Evolutionary conservation across 2,329 filamentous ascomycete species (phyloP).

Genomic region (Dactylellina parvicollis): DNA sequence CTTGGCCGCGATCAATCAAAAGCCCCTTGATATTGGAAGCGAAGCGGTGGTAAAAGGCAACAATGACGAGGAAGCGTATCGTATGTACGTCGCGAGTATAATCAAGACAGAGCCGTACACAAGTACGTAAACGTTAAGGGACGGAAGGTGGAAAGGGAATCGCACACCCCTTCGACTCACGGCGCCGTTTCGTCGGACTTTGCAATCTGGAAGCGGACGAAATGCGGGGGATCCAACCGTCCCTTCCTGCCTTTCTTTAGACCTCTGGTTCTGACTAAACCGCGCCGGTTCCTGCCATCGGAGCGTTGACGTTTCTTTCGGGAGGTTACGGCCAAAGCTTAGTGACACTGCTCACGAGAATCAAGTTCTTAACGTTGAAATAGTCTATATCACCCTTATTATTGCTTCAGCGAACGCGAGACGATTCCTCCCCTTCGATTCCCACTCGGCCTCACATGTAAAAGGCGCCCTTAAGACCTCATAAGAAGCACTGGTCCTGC

Average conservation of each 20-base stretch:
- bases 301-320: constrained; percentile 13
- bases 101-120: no score
- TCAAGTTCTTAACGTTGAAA: constrained; percentile 21
- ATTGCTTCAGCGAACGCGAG: constrained; percentile 10
- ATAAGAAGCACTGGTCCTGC: background rate
- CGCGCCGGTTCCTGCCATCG: background rate
- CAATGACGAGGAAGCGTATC: background rate
- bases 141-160: constrained; percentile 11
- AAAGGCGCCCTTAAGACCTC: background rate
- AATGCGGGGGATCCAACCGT: constrained; percentile 39
- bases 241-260: background rate
- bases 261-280: constrained; percentile 1
- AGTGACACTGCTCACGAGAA: background rate
- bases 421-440: background rate
- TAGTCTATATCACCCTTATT: constrained; percentile 25
- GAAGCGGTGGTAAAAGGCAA: background rate
- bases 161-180: constrained; percentile 6
- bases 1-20: constrained; percentile 18
- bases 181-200: background rate
- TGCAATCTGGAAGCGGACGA: background rate
- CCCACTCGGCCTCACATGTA: constrained; percentile 39
- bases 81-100: background rate
- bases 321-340: constrained; percentile 17
- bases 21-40: constrained; percentile 38
- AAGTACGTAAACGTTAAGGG: no score